These are phyloP conservation scores for Hondaea fermentalgiana DNA, from an alignment of 108 stramenopile genomes.

Conservation along the genomic window DNA sequence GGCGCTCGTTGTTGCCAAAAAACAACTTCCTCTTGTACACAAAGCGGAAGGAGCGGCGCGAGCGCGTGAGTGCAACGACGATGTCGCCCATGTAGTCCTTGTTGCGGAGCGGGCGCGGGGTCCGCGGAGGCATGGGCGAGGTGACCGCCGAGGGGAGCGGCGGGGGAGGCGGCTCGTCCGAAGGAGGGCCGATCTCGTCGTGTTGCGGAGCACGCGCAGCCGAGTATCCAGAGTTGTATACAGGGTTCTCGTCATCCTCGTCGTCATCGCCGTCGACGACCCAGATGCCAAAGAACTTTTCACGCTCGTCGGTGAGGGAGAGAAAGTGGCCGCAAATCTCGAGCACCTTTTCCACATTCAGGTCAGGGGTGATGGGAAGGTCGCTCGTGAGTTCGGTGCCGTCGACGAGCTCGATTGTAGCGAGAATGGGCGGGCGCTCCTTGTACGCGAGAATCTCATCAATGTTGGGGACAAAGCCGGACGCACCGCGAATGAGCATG, in stretches of 20 bases:
- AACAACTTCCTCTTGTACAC: conserved; percentile 60
- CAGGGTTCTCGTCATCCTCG: conserved; percentile 19
- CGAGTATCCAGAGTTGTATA: conserved; percentile 6
- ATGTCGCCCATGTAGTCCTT: conserved; percentile 60
- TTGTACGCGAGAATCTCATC: conserved; percentile 62
- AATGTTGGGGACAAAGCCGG: conserved; percentile 53
- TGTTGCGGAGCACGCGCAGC: background rate
- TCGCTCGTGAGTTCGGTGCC: conserved; percentile 52
- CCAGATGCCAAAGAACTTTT: conserved; percentile 50
- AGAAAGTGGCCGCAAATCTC: conserved; percentile 57
- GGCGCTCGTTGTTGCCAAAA: conserved; percentile 26
- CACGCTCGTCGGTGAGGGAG: conserved; percentile 38
- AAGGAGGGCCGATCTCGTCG: background rate
- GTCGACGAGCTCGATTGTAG: conserved; percentile 57
- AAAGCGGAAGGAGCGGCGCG: conserved; percentile 54
- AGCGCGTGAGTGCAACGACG: conserved; percentile 52
- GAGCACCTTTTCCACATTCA: conserved; percentile 54
- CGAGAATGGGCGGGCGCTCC: conserved; percentile 58
- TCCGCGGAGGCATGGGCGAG: conserved; percentile 30
- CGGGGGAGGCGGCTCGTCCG: conserved; percentile 1
- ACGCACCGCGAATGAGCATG: conserved; percentile 46
- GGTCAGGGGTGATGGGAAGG: conserved; percentile 56
- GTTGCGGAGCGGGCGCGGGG: conserved; percentile 52
- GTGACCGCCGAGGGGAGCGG: background rate
- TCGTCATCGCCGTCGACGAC: conserved; percentile 51